Percentiles rank a stretch among this genome's conserved stretches.
These are phyloP conservation scores for Filobasidium floriforme DNA, from an alignment of 768 basidiomycete species.

Conservation along the genomic window DNA sequence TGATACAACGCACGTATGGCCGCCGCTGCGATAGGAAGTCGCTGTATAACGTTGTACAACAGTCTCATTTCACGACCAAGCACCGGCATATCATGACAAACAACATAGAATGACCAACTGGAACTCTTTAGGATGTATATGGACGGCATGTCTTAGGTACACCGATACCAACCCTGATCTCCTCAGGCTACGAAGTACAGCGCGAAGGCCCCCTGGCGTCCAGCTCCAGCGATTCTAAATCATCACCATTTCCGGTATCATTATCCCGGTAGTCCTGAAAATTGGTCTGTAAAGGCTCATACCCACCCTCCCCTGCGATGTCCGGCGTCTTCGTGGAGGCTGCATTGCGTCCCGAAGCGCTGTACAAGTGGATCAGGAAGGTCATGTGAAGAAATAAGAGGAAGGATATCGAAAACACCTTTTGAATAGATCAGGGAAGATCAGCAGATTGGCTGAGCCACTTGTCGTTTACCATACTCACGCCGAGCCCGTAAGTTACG, in stretches of 20 bases:
- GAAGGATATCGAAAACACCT: conserved; percentile 59
- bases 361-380: conserved; percentile 62
- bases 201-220: neutral
- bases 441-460: neutral
- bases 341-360: conserved; percentile 32
- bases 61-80: no score
- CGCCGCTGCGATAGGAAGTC: no score
- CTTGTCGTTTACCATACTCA: conserved; percentile 52
- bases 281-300: conserved; percentile 14
- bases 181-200: neutral
- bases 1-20: no score
- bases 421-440: neutral
- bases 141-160: neutral
- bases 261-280: neutral
- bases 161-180: neutral
- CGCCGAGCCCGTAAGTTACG: conserved; percentile 77
- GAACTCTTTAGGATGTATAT: no score
- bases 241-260: neutral
- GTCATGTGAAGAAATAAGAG: conserved; percentile 66
- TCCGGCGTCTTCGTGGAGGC: conserved; percentile 6
- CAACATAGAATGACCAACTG: no score
- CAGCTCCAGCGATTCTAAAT: neutral
- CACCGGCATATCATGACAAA: no score
- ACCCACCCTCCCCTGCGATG: conserved; percentile 27
- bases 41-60: no score